Evolutionary conservation across 192 early-diverging fungal genomes (phyloP), one percentile per base, ranked within the genome.

Genomic region (Coemansia sp.): DNA sequence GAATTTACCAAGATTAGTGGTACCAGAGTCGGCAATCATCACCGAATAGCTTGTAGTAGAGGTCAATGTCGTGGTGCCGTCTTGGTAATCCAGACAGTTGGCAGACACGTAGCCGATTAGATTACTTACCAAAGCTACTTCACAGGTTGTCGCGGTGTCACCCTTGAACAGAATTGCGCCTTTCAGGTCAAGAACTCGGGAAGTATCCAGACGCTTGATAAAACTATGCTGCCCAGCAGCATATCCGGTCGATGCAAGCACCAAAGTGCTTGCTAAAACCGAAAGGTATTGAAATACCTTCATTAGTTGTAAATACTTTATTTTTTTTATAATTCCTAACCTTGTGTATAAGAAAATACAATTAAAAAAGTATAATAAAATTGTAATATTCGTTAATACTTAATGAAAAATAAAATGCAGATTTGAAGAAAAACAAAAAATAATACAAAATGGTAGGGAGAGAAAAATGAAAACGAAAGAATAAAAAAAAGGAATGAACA

Each of bases 51-150:
- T 58, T 3, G 66, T 50, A 7, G 67, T 38, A 2, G 34, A n/a
- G 17, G 67, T 61, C 0, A 64, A 20, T 2, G 36, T 45, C 17
- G 60, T 76, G 10, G 68, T 70, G 36, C 65, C 65, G 0, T 60
- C 60, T n/a, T 36, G 36, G 20, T 49, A 71, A 48, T 64, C 52
- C 16, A 80, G 66, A 25, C 77, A 80, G 36, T 67, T 70, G 38
- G 77, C 77, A 0, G 77, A 63, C 11, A 80, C 77, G 28, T 70
- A 80, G 1, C 71, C 77, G 2, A 71, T 22, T 48, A 67, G 66
- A 61, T 80, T 68, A 68, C 77, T 80, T n/a, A 68, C 60, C 48
- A 80, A 58, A 0, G 77, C 77, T 17, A 80, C 56, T 59, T 80
- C 72, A 7, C 77, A 80, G 4, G 72, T 71, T 1, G 77, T 80